These are phyloP conservation scores for Erodium moschatum DNA, from an alignment of 441 rosid species.

Conservation along the genomic window DNA sequence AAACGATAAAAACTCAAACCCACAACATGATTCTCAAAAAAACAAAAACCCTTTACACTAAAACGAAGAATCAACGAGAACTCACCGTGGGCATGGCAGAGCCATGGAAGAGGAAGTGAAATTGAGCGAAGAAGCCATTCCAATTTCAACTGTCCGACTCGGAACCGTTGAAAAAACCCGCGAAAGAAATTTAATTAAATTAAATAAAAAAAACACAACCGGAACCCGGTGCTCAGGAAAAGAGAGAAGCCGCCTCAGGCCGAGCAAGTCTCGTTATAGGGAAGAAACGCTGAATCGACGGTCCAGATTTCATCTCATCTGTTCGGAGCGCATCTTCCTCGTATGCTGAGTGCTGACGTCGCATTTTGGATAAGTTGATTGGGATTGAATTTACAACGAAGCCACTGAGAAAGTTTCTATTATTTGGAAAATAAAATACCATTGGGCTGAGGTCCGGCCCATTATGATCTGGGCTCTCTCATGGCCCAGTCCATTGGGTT, in stretches of 20 bases:
- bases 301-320: neutral
- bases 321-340: neutral
- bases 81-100: slow-evolving; percentile 29
- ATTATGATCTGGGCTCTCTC: too few species aligned
- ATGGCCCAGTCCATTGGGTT: too few species aligned
- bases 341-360: neutral
- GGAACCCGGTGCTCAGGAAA: neutral
- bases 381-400: neutral
- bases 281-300: neutral
- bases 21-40: too few species aligned
- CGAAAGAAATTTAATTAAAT: neutral
- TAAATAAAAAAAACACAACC: neutral
- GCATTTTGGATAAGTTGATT: neutral
- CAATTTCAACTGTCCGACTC: neutral
- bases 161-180: neutral
- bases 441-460: too few species aligned
- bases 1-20: too few species aligned
- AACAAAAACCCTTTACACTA: neutral
- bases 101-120: slow-evolving; percentile 26
- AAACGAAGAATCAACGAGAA: slow-evolving; percentile 8
- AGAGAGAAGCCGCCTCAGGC: too few species aligned
- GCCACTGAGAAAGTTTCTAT: too few species aligned
- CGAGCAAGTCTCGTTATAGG: neutral
- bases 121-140: slow-evolving; percentile 24
- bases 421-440: too few species aligned